Percentiles rank a stretch among this genome's conserved stretches.
Conservation (phyloP, 148 eudicot species). For the Linanthus parryae region DNA sequence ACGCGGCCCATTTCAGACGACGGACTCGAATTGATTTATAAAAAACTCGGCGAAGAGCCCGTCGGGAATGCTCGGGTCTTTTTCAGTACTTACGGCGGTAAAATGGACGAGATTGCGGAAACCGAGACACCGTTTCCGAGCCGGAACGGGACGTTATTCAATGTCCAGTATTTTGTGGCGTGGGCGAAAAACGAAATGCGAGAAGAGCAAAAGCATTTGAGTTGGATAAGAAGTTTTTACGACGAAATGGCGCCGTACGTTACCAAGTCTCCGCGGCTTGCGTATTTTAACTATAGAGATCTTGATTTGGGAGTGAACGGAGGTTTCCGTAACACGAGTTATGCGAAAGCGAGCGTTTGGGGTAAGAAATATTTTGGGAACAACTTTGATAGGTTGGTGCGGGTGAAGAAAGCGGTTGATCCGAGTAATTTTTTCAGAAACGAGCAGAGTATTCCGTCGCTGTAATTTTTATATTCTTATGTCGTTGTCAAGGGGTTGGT, state of each 20-base stretch:
- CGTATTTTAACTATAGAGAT: conserved; percentile 10
- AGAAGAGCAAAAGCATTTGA: not conserved
- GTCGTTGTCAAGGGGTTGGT: no score
- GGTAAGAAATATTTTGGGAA: conserved; percentile 12
- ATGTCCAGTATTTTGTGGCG: not conserved
- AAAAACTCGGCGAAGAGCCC: not conserved
- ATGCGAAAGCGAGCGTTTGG: conserved; percentile 6
- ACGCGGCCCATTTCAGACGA: not conserved
- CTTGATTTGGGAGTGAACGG: no score
- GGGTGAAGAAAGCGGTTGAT: conserved; percentile 11
- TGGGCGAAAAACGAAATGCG: conserved; percentile 2
- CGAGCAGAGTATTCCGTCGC: conserved; percentile 16
- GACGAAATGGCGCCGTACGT: conserved; percentile 7
- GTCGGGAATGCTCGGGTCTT: not conserved
- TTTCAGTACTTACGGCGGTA: conserved; percentile 6
- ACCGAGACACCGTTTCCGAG: conserved; percentile 4
- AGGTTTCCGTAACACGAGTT: no score
- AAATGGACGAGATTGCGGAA: not conserved
- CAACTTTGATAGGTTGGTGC: conserved; percentile 17
- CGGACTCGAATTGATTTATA: not conserved
- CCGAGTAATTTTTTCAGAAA: conserved; percentile 11
- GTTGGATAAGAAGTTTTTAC: not conserved
- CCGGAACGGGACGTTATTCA: not conserved
- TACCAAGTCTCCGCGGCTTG: conserved; percentile 1
- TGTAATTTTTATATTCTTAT: no score